Conservation (phyloP, 345 rosid species). For the Lenwebbia sp. region DNA sequence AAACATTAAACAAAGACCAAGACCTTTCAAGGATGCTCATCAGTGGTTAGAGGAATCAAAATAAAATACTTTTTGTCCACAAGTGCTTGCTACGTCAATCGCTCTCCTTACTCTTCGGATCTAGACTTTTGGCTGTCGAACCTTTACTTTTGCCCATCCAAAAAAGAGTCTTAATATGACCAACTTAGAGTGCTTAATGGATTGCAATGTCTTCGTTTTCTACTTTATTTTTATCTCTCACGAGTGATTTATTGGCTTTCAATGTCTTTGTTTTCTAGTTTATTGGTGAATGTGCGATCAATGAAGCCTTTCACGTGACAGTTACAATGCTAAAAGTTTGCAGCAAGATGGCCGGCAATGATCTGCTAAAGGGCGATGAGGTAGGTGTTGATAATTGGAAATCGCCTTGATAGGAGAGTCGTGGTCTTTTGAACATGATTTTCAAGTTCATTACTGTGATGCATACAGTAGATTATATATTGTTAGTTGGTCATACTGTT, state of each 20-base stretch:
- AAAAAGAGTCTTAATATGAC: no score
- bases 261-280: no score
- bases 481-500: background rate
- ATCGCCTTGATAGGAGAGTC: background rate
- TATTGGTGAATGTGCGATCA: no score
- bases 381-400: background rate
- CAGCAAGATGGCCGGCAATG: background rate
- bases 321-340: no score
- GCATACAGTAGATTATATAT: background rate
- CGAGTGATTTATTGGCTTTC: no score
- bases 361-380: background rate
- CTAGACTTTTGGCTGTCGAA: background rate
- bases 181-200: no score
- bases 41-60: background rate
- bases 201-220: no score
- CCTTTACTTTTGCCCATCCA: background rate
- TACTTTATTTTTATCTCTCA: no score
- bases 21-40: background rate
- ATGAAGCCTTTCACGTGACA: no score
- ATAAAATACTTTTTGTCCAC: background rate
- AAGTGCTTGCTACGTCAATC: background rate
- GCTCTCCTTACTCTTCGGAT: background rate
- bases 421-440: background rate
- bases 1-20: background rate
- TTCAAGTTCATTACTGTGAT: background rate